Evolutionary conservation across 495 filamentous ascomycete genomes (phyloP), one percentile per base, ranked within the genome.

Genomic region (Trichoderma gamsii): DNA sequence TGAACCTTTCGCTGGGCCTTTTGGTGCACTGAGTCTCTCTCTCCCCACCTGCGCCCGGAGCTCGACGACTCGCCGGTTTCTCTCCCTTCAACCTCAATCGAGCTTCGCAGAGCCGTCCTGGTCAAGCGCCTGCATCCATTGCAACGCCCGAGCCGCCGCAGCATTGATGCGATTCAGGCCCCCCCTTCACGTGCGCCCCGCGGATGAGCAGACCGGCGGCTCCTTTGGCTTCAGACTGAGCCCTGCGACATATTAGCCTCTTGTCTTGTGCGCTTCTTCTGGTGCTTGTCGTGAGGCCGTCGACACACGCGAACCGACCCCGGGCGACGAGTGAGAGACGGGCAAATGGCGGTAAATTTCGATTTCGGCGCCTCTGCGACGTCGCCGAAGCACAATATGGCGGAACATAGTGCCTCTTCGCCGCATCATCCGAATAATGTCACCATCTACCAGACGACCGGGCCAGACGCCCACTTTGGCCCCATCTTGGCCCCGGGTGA

Each of bases 401-500:
- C 41, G 6, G 35, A 41, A 16, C 63, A 41, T 1, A 41, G 21
- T 35, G 63, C 7, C 35, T 65, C 63, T 7, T 65, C 63, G 21
- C 63, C 63, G 35, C 63, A 65, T 9, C 63, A 65, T 21, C 63
- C 35, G 63, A 46, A 29, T 23, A 67, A 56, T 16, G 49, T 68
- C 66, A 63, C 52, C 29, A 38, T 44, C 52, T 68, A 59, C n/a
- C 66, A 59, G 38, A 68, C 51, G 32, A 63, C 66, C 32, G 49
- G 35, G 6, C 66, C 52, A 7, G 35, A 63, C 46, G 38, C 51
- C 51, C 32, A 64, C 51, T 63, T 18, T 32, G 44, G 41, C 27
- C 65, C 65, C 27, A 32, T 66, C 23, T 13, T 29, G 15, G 65
- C 79, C 11, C 81, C 81, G 25, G 76, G 74, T 13, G 76, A 77